Evolutionary conservation across 352 stramenopile genomes (phyloP).

Genomic region (Phytophthora melonis): DNA sequence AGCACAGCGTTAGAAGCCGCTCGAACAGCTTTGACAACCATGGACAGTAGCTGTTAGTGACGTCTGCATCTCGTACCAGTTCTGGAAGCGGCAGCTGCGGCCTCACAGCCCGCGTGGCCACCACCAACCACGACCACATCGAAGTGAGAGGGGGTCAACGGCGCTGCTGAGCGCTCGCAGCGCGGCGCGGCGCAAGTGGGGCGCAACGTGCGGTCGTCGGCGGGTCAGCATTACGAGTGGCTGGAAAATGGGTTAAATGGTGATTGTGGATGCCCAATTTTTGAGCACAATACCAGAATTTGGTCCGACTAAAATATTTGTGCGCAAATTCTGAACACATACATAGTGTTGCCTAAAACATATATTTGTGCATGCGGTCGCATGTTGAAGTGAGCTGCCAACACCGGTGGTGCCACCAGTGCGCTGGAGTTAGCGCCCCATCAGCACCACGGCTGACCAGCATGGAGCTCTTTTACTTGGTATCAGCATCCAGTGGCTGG

Average conservation of each 20-base stretch:
- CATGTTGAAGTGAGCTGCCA: neutral
- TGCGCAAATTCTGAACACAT: too few species aligned
- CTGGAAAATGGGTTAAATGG: constrained; percentile 23
- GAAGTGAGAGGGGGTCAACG: constrained; percentile 31
- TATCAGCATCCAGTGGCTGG: neutral
- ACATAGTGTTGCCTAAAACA: too few species aligned
- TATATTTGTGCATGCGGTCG: too few species aligned
- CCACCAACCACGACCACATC: constrained; percentile 73
- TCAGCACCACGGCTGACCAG: too few species aligned
- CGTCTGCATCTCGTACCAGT: too few species aligned
- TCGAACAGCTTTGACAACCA: neutral
- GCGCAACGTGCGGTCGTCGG: constrained; percentile 20
- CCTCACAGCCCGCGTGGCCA: constrained; percentile 70
- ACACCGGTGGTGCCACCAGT: too few species aligned
- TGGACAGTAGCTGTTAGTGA: too few species aligned
- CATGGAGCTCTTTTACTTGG: neutral
- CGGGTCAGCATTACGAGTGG: constrained; percentile 39
- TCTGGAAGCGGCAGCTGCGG: constrained; percentile 58
- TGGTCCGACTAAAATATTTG: neutral
- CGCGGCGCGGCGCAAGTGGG: constrained; percentile 19
- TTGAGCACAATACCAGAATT: too few species aligned
- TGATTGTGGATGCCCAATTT: neutral
- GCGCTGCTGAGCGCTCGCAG: constrained; percentile 27
- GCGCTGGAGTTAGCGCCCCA: too few species aligned
- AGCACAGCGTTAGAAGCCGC: neutral